phyloP scores from a whole-genome alignment of 2,329 filamentous ascomycete genomes.

The Alternaria triticina region DNA sequence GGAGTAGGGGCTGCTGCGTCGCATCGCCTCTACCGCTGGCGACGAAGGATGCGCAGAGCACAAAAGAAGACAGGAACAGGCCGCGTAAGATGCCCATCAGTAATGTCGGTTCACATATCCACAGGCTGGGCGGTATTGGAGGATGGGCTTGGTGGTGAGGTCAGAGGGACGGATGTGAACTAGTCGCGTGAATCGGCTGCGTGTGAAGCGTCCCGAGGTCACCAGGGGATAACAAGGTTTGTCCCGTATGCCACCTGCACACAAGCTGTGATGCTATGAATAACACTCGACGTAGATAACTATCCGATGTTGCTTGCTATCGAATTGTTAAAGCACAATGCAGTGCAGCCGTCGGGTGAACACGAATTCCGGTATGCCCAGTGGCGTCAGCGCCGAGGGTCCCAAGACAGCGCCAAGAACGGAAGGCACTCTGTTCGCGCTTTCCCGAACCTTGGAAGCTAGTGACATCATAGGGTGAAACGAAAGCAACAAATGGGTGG shows the following conservation, averaged over 20 bases:
- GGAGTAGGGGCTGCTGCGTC: conserved; percentile 38
- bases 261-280: not conserved
- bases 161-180: conserved; percentile 18
- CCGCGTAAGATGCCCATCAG: conserved; percentile 30
- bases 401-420: conserved; percentile 9
- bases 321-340: not conserved
- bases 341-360: not conserved
- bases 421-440: not conserved
- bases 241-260: not conserved
- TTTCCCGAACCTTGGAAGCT: not conserved
- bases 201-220: not conserved
- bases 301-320: not conserved
- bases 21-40: conserved; percentile 14
- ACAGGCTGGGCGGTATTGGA: conserved; percentile 1
- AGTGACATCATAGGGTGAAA: conserved; percentile 13
- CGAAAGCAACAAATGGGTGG: not conserved
- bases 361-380: not conserved
- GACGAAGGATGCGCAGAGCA: conserved; percentile 19
- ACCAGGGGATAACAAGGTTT: not conserved
- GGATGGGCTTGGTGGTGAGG: conserved; percentile 21
- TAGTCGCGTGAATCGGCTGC: not conserved
- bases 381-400: conserved; percentile 12
- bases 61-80: conserved; percentile 28
- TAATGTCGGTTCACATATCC: conserved; percentile 38
- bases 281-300: not conserved